Conservation (phyloP, 2,329 filamentous ascomycete genomes). For the Claviceps lovelessii region DNA sequence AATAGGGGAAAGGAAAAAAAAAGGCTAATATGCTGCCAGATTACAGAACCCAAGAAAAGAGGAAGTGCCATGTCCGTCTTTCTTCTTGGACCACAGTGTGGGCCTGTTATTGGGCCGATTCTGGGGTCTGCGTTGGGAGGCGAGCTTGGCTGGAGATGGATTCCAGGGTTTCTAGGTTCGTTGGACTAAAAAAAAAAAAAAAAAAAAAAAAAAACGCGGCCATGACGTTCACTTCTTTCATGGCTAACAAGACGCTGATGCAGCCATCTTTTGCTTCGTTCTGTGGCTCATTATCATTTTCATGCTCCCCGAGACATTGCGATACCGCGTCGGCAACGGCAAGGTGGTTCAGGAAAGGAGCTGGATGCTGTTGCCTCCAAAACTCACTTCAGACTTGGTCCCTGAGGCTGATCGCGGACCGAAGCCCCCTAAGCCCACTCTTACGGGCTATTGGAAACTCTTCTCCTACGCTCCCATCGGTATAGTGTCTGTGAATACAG, state of each 20-base stretch:
- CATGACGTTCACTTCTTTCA: neutral
- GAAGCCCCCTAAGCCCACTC: slow-evolving; percentile 15
- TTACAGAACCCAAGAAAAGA: slow-evolving; percentile 23
- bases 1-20: too few relatives aligned
- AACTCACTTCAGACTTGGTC: slow-evolving; percentile 11
- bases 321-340: slow-evolving; percentile 29
- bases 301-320: slow-evolving; percentile 31
- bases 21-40: slow-evolving; percentile 1
- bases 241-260: neutral
- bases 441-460: slow-evolving; percentile 14
- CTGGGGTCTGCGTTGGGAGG: slow-evolving; percentile 26
- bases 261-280: slow-evolving; percentile 16
- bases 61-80: slow-evolving; percentile 27
- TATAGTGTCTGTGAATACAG: slow-evolving; percentile 19
- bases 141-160: slow-evolving; percentile 26
- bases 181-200: neutral
- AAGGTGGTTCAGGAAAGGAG: slow-evolving; percentile 10
- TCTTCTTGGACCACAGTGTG: slow-evolving; percentile 28
- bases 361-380: slow-evolving; percentile 11
- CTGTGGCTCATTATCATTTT: slow-evolving; percentile 18
- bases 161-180: slow-evolving; percentile 24
- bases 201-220: neutral
- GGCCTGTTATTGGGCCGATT: slow-evolving; percentile 28
- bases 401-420: slow-evolving; percentile 13
- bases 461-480: slow-evolving; percentile 20